Evolutionary conservation across 148 eudicot species (phyloP).

Genomic region (Hydrangea macrophylla): DNA sequence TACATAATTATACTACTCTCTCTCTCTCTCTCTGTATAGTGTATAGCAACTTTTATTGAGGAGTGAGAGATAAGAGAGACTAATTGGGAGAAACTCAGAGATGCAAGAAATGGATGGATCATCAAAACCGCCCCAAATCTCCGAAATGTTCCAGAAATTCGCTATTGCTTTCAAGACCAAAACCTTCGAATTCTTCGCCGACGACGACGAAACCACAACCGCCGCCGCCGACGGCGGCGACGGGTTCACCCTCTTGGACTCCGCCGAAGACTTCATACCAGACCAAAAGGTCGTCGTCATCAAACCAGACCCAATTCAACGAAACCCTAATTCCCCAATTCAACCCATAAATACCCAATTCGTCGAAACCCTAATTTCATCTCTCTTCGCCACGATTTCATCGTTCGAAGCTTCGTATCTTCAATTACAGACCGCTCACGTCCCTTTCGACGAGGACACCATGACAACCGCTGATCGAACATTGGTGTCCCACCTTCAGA

Average conservation of each 20-base stretch:
- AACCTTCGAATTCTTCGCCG: conserved; percentile 80
- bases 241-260: conserved; percentile 39
- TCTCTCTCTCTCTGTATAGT: background rate
- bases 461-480: conserved; percentile 57
- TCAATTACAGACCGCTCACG: conserved; percentile 83
- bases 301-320: conserved; percentile 43
- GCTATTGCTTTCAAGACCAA: conserved; percentile 86
- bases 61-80: conserved; percentile 3
- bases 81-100: background rate
- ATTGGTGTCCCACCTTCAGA: conserved; percentile 61
- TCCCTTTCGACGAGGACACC: conserved; percentile 54
- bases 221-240: conserved; percentile 27
- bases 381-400: conserved; percentile 72
- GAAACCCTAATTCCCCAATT: background rate
- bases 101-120: conserved; percentile 55
- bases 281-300: conserved; percentile 56
- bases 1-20: background rate
- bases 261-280: conserved; percentile 46
- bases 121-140: conserved; percentile 64
- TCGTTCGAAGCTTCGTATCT: conserved; percentile 86
- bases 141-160: conserved; percentile 84
- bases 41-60: background rate
- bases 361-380: conserved; percentile 48
- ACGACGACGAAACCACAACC: conserved; percentile 30
- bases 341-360: conserved; percentile 32